These are phyloP conservation scores for Boletellus emodensis DNA, from an alignment of 768 basidiomycete species.

Conservation along the genomic window DNA sequence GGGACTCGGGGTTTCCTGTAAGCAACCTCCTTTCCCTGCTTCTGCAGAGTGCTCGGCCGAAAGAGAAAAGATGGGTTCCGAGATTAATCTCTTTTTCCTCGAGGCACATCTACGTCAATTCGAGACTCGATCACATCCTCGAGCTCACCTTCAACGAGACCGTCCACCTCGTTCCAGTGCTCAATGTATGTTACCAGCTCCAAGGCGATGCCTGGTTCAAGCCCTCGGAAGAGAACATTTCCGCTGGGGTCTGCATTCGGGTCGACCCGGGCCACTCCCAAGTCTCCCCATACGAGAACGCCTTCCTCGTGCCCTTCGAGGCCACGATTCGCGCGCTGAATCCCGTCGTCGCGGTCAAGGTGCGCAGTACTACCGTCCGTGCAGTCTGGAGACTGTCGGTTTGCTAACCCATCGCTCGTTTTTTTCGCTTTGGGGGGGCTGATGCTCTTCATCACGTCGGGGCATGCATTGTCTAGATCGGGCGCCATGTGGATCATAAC, in stretches of 20 bases:
- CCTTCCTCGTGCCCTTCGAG: slow-evolving; percentile 77
- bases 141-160: too few species aligned
- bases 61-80: too few species aligned
- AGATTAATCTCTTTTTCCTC: too few species aligned
- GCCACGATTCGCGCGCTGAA: slow-evolving; percentile 71
- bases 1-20: too few species aligned
- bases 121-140: too few species aligned
- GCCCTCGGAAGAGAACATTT: slow-evolving; percentile 76
- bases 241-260: slow-evolving; percentile 74
- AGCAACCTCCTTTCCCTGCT: too few species aligned
- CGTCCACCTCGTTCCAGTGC: not conserved
- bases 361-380: slow-evolving; percentile 75
- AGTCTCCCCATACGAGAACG: slow-evolving; percentile 83
- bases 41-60: too few species aligned
- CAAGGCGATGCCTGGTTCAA: slow-evolving; percentile 86
- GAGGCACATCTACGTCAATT: too few species aligned
- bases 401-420: not conserved
- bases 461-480: slow-evolving; percentile 34
- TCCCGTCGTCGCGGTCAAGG: slow-evolving; percentile 80
- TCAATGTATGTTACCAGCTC: slow-evolving; percentile 47
- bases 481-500: slow-evolving; percentile 68
- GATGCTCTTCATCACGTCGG: not conserved
- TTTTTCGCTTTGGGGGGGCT: not conserved
- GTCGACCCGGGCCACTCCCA: slow-evolving; percentile 67
- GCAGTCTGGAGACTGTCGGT: slow-evolving; percentile 68